These are phyloP conservation scores for Lumnitzera racemosa DNA, from an alignment of 345 rosid genomes.

Conservation along the genomic window DNA sequence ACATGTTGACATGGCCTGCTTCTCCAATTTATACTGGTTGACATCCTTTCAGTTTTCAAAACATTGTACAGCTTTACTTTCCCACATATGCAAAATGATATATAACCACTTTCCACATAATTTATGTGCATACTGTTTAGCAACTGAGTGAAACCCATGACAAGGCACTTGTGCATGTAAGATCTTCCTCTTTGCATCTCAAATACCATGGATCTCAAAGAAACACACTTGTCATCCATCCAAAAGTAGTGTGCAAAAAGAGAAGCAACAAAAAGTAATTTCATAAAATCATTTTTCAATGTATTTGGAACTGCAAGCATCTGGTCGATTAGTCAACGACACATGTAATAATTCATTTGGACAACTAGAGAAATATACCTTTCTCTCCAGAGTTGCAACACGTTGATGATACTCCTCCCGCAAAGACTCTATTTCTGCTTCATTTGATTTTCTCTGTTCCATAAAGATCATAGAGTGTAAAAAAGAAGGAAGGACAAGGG, in stretches of 20 bases:
- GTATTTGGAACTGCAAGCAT: too few relatives aligned
- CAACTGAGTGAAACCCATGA: too few relatives aligned
- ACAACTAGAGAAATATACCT: slow-evolving; percentile 33
- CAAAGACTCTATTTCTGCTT: slow-evolving; percentile 91
- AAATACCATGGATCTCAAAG: not conserved
- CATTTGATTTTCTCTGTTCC: slow-evolving; percentile 77
- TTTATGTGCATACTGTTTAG: too few relatives aligned
- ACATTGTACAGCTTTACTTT: too few relatives aligned
- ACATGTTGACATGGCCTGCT: too few relatives aligned
- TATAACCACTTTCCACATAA: too few relatives aligned
- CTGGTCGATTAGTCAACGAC: too few relatives aligned
- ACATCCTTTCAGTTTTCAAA: too few relatives aligned
- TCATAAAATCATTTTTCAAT: not conserved
- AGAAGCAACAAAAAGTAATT: not conserved
- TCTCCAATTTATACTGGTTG: too few relatives aligned
- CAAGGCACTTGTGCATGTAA: not conserved
- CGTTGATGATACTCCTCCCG: slow-evolving; percentile 98
- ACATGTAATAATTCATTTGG: not conserved
- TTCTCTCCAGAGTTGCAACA: slow-evolving; percentile 90
- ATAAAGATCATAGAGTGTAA: slow-evolving; percentile 17
- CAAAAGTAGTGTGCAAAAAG: too few relatives aligned
- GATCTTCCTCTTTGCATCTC: slow-evolving; percentile 2
- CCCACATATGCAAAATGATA: too few relatives aligned
- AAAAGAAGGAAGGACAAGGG: not conserved
- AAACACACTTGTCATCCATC: too few relatives aligned